phyloP scores from a whole-genome alignment of 179 eudicot genomes.

The Patellifolia procumbens region DNA sequence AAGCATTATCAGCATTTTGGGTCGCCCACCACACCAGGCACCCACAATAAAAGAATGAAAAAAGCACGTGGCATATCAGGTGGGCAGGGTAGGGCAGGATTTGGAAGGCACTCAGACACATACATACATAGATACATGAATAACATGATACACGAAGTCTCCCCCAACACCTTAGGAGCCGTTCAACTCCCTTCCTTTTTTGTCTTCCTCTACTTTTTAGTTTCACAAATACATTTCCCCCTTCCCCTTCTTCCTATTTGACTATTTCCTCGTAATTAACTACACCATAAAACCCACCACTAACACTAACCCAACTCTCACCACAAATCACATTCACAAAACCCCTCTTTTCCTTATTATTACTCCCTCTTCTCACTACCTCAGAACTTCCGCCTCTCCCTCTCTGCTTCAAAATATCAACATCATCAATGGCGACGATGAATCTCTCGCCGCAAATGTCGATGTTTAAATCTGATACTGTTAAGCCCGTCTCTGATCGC shows the following conservation, averaged over 20 bases:
- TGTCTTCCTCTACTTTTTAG: not conserved
- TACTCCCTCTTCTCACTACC: not conserved
- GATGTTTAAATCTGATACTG: constrained; percentile 28
- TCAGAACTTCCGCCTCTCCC: constrained; percentile 1
- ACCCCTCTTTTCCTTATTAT: not conserved
- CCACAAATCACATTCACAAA: not conserved
- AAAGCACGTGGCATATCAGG: constrained; percentile 1
- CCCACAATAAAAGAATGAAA: no score
- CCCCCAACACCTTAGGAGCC: constrained; percentile 10
- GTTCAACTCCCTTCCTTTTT: not conserved
- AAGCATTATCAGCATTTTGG: no score
- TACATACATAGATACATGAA: no score
- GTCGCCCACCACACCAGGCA: no score
- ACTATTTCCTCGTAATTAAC: not conserved
- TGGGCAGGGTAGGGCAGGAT: constrained; percentile 8
- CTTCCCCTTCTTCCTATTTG: not conserved
- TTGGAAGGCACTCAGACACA: no score
- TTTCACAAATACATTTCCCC: not conserved
- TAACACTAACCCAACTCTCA: not conserved
- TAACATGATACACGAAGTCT: not conserved
- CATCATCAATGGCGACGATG: constrained; percentile 43
- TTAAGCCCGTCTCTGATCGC: constrained; percentile 33
- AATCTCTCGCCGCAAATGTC: constrained; percentile 40
- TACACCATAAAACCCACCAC: not conserved
- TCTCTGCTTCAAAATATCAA: not conserved